phyloP scores from a whole-genome alignment of 2,329 filamentous ascomycete genomes.

The Penicillium sp. region DNA sequence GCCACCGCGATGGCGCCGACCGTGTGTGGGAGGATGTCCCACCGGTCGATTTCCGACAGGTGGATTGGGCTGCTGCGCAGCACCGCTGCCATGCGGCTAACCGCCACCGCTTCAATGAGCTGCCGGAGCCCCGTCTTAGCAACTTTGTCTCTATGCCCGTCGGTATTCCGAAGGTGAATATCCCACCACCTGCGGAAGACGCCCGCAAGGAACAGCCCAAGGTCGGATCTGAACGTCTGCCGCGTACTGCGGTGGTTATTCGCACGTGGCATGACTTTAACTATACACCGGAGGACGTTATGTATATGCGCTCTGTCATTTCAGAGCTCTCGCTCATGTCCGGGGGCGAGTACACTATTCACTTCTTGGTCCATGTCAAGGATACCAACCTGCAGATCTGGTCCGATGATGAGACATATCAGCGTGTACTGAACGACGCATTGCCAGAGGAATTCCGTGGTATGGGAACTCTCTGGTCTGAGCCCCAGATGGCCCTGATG shows the following conservation, averaged over 20 bases:
- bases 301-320: conserved; percentile 79
- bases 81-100: conserved; percentile 72
- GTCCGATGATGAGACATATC: conserved; percentile 72
- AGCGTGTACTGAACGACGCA: conserved; percentile 68
- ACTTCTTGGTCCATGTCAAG: conserved; percentile 82
- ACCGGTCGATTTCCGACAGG: conserved; percentile 72
- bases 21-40: conserved; percentile 69
- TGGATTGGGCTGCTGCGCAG: conserved; percentile 79
- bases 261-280: conserved; percentile 77
- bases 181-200: conserved; percentile 16
- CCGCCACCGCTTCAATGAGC: conserved; percentile 61
- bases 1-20: conserved; percentile 77
- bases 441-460: conserved; percentile 80
- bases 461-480: conserved; percentile 88
- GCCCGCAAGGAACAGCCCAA: conserved; percentile 22
- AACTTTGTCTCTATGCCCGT: conserved; percentile 37
- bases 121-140: conserved; percentile 39
- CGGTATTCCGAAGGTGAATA: conserved; percentile 24
- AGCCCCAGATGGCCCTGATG: conserved; percentile 85
- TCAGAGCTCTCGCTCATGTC: conserved; percentile 74
- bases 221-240: conserved; percentile 31
- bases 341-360: conserved; percentile 77
- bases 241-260: conserved; percentile 72
- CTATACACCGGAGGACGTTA: conserved; percentile 73
- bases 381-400: conserved; percentile 77